phyloP scores from a whole-genome alignment of 495 filamentous ascomycete species.

The Glutinoglossum americanum region DNA sequence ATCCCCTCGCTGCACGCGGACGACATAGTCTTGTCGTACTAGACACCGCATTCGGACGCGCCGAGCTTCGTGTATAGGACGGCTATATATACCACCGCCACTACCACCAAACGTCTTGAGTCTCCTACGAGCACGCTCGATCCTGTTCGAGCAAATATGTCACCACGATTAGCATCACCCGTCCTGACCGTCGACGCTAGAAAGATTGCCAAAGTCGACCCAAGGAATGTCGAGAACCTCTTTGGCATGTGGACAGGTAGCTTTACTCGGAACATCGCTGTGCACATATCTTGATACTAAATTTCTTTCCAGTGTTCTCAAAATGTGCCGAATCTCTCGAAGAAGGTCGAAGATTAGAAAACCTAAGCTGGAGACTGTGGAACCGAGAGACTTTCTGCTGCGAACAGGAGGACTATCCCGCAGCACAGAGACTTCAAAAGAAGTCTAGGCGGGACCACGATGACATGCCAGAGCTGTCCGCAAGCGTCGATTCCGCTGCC shows the following conservation, averaged over 20 bases:
- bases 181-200: constrained; percentile 68
- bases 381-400: constrained; percentile 92
- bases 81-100: not conserved
- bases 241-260: constrained; percentile 95
- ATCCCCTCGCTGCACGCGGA: not conserved
- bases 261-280: not conserved
- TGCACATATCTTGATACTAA: not conserved
- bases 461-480: constrained; percentile 72
- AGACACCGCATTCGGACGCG: not conserved
- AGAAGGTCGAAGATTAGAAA: constrained; percentile 79
- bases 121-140: not conserved
- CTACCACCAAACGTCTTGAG: not conserved
- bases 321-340: constrained; percentile 89
- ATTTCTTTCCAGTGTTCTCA: constrained; percentile 50
- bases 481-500: constrained; percentile 64
- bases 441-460: constrained; percentile 8
- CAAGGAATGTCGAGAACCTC: constrained; percentile 73
- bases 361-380: constrained; percentile 91
- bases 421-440: constrained; percentile 10
- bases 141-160: constrained; percentile 22
- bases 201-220: constrained; percentile 85
- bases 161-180: constrained; percentile 39
- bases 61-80: not conserved
- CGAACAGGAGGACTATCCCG: constrained; percentile 25
- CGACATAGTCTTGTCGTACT: not conserved